A percentile compares a stretch with the other conserved stretches of the same genome.
Conservation (phyloP, 805 yeast species). For the Kazachstania bromeliacearum region DNA sequence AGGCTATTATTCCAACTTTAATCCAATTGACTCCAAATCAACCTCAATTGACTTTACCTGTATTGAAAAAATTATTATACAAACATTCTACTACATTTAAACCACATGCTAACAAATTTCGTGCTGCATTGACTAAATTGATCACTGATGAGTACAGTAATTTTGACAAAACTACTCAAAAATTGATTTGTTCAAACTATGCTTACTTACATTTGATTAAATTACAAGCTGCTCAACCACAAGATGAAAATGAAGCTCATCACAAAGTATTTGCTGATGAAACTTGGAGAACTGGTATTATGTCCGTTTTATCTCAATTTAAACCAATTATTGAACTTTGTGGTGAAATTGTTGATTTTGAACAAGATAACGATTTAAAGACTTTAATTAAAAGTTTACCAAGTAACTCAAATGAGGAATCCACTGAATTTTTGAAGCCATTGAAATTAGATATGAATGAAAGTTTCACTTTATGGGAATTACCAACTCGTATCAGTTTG, state of each 20-base stretch:
- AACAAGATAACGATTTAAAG: conserved; percentile 43
- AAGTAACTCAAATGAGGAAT: conserved; percentile 6
- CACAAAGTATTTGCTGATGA: conserved; percentile 32
- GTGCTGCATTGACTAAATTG: conserved; percentile 34
- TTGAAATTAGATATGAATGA: conserved; percentile 51
- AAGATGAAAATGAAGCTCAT: conserved; percentile 25
- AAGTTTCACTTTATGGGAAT: conserved; percentile 41
- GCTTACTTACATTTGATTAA: conserved; percentile 51
- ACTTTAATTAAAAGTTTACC: conserved; percentile 36
- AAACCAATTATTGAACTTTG: conserved; percentile 49
- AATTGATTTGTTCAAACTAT: conserved; percentile 38
- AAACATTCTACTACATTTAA: conserved; percentile 72
- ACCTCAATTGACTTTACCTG: conserved; percentile 31
- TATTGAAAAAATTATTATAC: conserved; percentile 36
- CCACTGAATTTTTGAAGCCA: conserved; percentile 33
- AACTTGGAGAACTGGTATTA: conserved; percentile 41
- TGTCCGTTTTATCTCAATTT: conserved; percentile 41
- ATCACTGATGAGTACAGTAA: conserved; percentile 30
- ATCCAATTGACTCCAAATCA: conserved; percentile 37
- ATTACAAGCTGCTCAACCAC: conserved; percentile 37
- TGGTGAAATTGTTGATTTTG: conserved; percentile 47
- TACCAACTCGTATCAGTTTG: conserved; percentile 42
- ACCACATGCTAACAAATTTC: conserved; percentile 62
- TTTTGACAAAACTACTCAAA: conserved; percentile 34
- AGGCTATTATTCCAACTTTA: conserved; percentile 46